Evolutionary conservation across 192 early-diverging fungal genomes (phyloP).

Genomic region (Rhizophagus prolifer): DNA sequence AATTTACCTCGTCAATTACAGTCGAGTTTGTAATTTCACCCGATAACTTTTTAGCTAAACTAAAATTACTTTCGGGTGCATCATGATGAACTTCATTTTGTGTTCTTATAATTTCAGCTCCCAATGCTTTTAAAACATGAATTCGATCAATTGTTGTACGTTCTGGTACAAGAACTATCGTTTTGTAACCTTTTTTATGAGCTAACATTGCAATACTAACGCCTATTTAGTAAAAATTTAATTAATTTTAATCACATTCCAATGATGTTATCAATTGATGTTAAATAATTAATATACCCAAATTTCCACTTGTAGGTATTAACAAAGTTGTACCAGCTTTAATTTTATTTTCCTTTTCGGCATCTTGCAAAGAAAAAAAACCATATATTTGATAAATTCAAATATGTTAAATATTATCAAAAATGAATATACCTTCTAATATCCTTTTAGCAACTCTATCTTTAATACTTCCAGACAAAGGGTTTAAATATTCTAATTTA

Average conservation of each 20-base stretch:
- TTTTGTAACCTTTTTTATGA: conserved; percentile 41
- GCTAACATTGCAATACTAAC: conserved; percentile 64
- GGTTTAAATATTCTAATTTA: conserved; percentile 76
- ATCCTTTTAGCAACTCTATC: conserved; percentile 68
- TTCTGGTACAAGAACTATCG: conserved; percentile 66
- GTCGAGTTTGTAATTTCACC: conserved; percentile 48
- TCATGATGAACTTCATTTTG: conserved; percentile 65
- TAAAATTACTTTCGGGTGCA: conserved; percentile 62
- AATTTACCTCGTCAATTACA: conserved; percentile 63
- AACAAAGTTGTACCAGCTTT: conserved; percentile 49
- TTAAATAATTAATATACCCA: conserved; percentile 30
- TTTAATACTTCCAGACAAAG: conserved; percentile 66
- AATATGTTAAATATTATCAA: conserved; percentile 16
- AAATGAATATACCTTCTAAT: conserved; percentile 36
- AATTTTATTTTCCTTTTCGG: conserved; percentile 33
- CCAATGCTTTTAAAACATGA: conserved; percentile 61
- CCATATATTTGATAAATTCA: neutral
- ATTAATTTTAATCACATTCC: neutral
- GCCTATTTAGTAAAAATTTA: conserved; percentile 28
- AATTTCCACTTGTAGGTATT: conserved; percentile 70
- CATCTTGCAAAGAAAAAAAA: neutral
- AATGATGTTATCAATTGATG: no score
- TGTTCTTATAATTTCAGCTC: conserved; percentile 70
- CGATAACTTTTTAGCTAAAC: conserved; percentile 58
- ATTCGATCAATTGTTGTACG: conserved; percentile 72